Conservation (phyloP, 768 basidiomycete genomes). For the Termitomyces sp. region DNA sequence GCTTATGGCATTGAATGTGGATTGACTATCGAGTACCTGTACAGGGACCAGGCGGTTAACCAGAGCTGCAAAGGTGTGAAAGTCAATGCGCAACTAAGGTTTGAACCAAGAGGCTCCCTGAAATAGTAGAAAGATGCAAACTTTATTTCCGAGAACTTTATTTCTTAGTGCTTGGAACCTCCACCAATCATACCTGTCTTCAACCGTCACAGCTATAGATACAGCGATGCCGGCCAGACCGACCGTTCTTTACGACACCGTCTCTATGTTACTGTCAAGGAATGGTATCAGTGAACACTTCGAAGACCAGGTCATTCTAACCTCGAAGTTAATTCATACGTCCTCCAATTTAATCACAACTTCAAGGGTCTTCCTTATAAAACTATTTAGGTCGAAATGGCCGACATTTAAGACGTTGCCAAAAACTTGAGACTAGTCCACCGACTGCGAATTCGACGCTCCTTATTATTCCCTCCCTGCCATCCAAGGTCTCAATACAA, state of each 20-base stretch:
- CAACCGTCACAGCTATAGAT: not conserved
- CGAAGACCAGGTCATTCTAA: not conserved
- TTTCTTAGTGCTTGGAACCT: not conserved
- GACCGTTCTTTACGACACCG: not conserved
- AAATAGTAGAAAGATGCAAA: not conserved
- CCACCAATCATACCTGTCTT: too few species aligned
- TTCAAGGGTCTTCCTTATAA: slow-evolving; percentile 27
- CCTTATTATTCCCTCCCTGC: slow-evolving; percentile 33
- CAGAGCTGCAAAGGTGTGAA: not conserved
- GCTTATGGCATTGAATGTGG: not conserved
- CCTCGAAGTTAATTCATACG: not conserved
- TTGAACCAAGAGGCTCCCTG: not conserved
- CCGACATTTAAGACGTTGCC: slow-evolving; percentile 28
- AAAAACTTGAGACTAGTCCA: slow-evolving; percentile 27
- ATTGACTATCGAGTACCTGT: not conserved
- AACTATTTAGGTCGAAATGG: slow-evolving; percentile 33
- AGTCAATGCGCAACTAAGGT: not conserved
- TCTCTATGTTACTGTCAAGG: not conserved
- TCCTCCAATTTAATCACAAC: slow-evolving; percentile 4
- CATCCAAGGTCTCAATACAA: slow-evolving; percentile 31
- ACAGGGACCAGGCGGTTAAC: too few species aligned
- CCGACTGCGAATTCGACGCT: slow-evolving; percentile 18
- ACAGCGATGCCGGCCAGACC: not conserved
- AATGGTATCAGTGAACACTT: not conserved
- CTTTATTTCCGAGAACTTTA: not conserved